Evolutionary conservation across 331 rosid genomes (phyloP).

Genomic region (Stylosanthes scabra): DNA sequence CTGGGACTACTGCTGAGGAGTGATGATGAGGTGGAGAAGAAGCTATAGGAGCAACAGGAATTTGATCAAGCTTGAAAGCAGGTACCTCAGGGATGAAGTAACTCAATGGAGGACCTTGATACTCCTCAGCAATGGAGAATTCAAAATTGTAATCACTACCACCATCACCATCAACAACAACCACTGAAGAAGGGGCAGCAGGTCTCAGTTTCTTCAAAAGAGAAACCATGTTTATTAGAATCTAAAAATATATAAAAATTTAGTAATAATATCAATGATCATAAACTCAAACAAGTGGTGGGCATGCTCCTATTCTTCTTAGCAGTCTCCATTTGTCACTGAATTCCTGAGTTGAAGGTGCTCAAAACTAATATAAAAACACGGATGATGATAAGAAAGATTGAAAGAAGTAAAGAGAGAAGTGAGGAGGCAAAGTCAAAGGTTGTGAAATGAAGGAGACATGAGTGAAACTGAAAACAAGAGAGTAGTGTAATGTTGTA

Average conservation of each 20-base stretch:
- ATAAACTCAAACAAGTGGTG: background rate
- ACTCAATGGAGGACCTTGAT: conserved; percentile 69
- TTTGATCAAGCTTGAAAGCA: conserved; percentile 62
- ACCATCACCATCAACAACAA: conserved; percentile 28
- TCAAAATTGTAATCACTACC: conserved; percentile 48
- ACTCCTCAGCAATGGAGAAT: conserved; percentile 75
- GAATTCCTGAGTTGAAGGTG: background rate
- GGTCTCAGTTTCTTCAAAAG: conserved; percentile 53
- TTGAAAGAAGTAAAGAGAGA: background rate
- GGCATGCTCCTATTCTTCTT: too few relatives aligned
- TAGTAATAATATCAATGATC: background rate
- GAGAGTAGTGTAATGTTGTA: background rate
- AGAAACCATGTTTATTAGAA: conserved; percentile 47
- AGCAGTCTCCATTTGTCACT: too few relatives aligned
- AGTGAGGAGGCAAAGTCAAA: background rate
- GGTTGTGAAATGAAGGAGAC: background rate
- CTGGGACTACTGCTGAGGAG: conserved; percentile 49
- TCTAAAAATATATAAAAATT: too few relatives aligned
- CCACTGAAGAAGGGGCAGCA: conserved; percentile 43
- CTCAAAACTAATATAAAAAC: background rate
- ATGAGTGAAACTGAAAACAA: background rate
- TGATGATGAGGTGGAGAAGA: conserved; percentile 44
- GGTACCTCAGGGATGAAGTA: conserved; percentile 67
- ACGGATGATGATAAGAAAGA: background rate
- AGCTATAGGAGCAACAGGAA: conserved; percentile 73